These are phyloP conservation scores for Blastomyces emzantsi DNA, from an alignment of 2,329 filamentous ascomycete species.

Conservation along the genomic window DNA sequence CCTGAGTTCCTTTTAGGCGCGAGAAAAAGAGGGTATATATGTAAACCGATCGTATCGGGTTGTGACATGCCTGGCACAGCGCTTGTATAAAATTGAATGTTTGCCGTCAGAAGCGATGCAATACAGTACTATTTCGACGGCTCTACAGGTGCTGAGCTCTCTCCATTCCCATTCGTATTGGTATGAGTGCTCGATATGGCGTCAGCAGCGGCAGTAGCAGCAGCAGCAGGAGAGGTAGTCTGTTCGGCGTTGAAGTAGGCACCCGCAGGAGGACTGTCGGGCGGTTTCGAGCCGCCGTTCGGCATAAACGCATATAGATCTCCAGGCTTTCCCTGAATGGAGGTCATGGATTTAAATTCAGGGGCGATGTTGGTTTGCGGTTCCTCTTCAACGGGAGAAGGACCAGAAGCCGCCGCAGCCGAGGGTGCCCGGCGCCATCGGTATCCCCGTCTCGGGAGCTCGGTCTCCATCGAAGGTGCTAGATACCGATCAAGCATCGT, in stretches of 20 bases:
- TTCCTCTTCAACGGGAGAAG: neutral
- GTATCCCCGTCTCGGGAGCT: neutral
- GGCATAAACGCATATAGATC: slow-evolving; percentile 1
- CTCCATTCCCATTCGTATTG: neutral
- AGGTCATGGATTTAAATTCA: neutral
- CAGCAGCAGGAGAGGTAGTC: neutral
- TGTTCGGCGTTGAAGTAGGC: neutral
- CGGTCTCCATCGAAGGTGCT: slow-evolving; percentile 35
- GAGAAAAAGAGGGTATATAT: neutral
- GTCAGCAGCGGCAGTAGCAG: neutral
- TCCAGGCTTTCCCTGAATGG: neutral
- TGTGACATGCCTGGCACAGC: neutral
- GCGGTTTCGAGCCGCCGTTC: neutral
- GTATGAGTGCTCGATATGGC: neutral
- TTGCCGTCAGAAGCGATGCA: neutral
- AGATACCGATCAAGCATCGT: slow-evolving; percentile 68
- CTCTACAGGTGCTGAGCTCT: neutral
- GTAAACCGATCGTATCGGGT: neutral
- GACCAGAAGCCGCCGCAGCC: neutral
- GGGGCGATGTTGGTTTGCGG: neutral
- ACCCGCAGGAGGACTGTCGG: neutral
- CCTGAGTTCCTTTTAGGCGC: neutral
- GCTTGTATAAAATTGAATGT: neutral
- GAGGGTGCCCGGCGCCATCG: slow-evolving; percentile 6
- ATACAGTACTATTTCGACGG: neutral